Evolutionary conservation across 179 eudicot genomes (phyloP).

Genomic region (Vitellaria paradoxa): DNA sequence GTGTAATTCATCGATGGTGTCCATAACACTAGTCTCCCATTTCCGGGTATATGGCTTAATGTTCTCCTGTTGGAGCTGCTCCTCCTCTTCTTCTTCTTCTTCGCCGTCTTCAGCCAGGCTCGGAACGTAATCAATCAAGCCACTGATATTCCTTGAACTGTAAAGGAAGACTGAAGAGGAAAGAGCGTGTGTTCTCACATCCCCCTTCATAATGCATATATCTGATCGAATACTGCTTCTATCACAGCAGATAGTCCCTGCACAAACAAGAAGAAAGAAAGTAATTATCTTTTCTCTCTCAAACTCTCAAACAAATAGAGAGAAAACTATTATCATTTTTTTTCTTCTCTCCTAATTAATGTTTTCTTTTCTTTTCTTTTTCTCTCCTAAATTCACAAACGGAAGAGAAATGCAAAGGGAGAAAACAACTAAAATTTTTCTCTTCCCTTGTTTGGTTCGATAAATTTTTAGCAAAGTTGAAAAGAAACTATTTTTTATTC

Average conservation of each 20-base stretch:
- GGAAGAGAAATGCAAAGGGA: too few relatives aligned
- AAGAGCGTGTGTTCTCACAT: conserved; percentile 59
- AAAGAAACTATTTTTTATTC: too few relatives aligned
- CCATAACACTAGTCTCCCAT: conserved; percentile 77
- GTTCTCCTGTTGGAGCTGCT: conserved; percentile 54
- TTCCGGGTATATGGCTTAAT: conserved; percentile 83
- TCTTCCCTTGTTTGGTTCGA: too few relatives aligned
- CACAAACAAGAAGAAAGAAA: neutral
- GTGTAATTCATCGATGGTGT: conserved; percentile 52
- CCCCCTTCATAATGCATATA: conserved; percentile 80
- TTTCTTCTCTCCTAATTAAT: too few relatives aligned
- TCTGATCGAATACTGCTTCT: conserved; percentile 71
- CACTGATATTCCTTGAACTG: conserved; percentile 24
- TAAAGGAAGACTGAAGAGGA: conserved; percentile 68
- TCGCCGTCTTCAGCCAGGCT: conserved; percentile 15
- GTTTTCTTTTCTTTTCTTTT: too few relatives aligned
- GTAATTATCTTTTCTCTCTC: too few relatives aligned
- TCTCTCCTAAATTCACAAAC: too few relatives aligned
- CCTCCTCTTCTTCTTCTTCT: conserved; percentile 19
- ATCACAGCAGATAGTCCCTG: conserved; percentile 85
- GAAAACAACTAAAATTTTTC: too few relatives aligned
- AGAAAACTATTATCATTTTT: too few relatives aligned
- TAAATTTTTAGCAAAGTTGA: too few relatives aligned
- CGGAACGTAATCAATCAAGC: conserved; percentile 10
- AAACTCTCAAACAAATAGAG: too few relatives aligned